Evolutionary conservation across 2,329 filamentous ascomycete species (phyloP), one percentile per base, ranked within the genome.

Genomic region (Fusarium paranaense): DNA sequence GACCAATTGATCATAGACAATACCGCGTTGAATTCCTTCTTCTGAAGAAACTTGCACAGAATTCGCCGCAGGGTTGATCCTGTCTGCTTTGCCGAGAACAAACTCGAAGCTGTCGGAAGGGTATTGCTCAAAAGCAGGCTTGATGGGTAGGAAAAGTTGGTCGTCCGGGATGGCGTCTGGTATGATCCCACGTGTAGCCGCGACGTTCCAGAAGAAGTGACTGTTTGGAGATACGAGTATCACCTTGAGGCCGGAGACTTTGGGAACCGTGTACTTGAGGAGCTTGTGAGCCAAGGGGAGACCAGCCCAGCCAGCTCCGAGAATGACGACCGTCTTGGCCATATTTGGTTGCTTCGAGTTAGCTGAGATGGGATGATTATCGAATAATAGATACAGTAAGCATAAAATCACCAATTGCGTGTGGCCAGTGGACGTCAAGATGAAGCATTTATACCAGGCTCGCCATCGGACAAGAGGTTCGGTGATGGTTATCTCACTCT

Each of bases 181-280:
- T 25, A 90, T 82, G 42, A 90, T 83, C 71, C 86, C 87, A 40
- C 88, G 87, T n/a, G 88, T 86, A 3, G 88, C 85, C 1, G 88
- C 88, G 8, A 90, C 71, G 74, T 89, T 90, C 88, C 87, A 89
- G 81, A 85, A 90, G 73, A 89, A 88, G 73, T 88, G 86, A 62
- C 82, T 85, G 77, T 86, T 89, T 81, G 88, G 81, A 38, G 87
- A 87, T 16, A 90, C 84, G n/a, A 89, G 82, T 25, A 89, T 82
- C 60, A 90, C 86, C 72, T 87, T 88, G 52, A 87, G 73, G 47
- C 84, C 83, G 35, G 83, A 78, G 20, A 83, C 77, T 27, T 84
- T 81, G 54, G 84, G 81, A 5, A 78, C 78, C 0, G 85, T 85
- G 76, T 88, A 85, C 73, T 88, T 88, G 61, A 90, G 82, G 1